A percentile compares a stretch with the other conserved stretches of the same genome.
Conservation (phyloP, 2,329 filamentous ascomycete species). For the Venturia oleaginea region DNA sequence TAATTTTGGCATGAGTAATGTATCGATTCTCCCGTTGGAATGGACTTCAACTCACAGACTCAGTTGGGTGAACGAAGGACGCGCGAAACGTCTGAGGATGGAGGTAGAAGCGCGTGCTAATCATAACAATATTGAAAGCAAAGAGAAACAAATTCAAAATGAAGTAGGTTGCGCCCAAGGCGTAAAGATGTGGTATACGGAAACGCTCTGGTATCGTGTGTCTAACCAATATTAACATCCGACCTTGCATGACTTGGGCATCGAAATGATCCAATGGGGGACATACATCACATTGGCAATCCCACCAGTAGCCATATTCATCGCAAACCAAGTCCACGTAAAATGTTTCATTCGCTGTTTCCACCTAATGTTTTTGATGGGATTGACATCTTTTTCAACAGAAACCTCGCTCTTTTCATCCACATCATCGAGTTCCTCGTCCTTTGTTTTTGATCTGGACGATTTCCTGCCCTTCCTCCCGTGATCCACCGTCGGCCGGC, state of each 20-base stretch:
- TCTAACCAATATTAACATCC: not conserved
- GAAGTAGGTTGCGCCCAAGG: constrained; percentile 41
- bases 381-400: not conserved
- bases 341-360: constrained; percentile 51
- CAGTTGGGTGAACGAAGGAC: constrained; percentile 67
- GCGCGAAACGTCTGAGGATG: constrained; percentile 61
- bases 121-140: constrained; percentile 59
- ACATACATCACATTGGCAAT: constrained; percentile 50
- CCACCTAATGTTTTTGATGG: constrained; percentile 31
- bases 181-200: constrained; percentile 34
- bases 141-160: constrained; percentile 49
- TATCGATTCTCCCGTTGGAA: constrained; percentile 39
- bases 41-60: constrained; percentile 54
- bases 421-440: not conserved
- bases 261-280: constrained; percentile 33
- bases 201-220: constrained; percentile 9
- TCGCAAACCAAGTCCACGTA: constrained; percentile 73
- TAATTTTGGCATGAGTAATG: not conserved
- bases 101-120: constrained; percentile 59
- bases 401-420: not conserved
- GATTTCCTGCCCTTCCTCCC: not conserved
- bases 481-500: not conserved
- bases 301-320: constrained; percentile 54
- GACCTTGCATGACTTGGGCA: not conserved
- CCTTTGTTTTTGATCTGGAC: not conserved